Evolutionary conservation across 495 filamentous ascomycete species (phyloP).

Genomic region (Barbatosphaeria neglecta): DNA sequence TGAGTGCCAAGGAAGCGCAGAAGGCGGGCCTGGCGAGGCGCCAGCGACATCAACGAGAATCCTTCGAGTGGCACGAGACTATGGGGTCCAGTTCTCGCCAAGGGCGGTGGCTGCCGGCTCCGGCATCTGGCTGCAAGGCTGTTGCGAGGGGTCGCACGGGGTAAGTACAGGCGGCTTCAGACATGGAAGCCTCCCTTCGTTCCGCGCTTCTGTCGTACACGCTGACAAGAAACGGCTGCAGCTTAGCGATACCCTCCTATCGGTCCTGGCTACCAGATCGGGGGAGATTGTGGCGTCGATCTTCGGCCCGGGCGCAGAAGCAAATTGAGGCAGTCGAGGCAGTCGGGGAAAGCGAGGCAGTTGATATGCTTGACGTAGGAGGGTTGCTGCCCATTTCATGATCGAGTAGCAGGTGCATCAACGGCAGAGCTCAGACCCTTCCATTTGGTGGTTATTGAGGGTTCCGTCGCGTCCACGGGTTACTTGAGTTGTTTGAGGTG

Average conservation of each 20-base stretch:
- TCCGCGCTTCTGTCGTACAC: neutral
- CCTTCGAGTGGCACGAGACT: slow-evolving; percentile 46
- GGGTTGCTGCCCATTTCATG: too few relatives aligned
- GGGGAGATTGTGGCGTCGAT: slow-evolving; percentile 67
- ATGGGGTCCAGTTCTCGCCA: slow-evolving; percentile 55
- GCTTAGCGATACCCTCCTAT: slow-evolving; percentile 67
- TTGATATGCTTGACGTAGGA: too few relatives aligned
- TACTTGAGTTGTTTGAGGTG: too few relatives aligned
- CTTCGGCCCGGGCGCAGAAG: slow-evolving; percentile 34
- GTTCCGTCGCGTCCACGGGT: too few relatives aligned
- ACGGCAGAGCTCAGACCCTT: too few relatives aligned
- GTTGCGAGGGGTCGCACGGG: slow-evolving; percentile 85
- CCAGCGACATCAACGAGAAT: slow-evolving; percentile 7
- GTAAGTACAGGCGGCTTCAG: slow-evolving; percentile 40
- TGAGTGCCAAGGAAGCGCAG: slow-evolving; percentile 14
- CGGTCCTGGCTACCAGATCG: slow-evolving; percentile 57
- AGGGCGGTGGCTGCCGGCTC: slow-evolving; percentile 51
- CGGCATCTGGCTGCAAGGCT: slow-evolving; percentile 93
- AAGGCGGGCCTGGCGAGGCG: slow-evolving; percentile 7
- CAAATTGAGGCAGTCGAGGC: neutral
- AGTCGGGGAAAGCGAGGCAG: too few relatives aligned
- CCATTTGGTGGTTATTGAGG: too few relatives aligned
- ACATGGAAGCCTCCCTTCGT: too few relatives aligned
- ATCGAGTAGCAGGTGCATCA: too few relatives aligned
- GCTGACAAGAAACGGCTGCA: slow-evolving; percentile 8